Evolutionary conservation across 306 rosid species (phyloP).

Genomic region (Prosopis cineraria): DNA sequence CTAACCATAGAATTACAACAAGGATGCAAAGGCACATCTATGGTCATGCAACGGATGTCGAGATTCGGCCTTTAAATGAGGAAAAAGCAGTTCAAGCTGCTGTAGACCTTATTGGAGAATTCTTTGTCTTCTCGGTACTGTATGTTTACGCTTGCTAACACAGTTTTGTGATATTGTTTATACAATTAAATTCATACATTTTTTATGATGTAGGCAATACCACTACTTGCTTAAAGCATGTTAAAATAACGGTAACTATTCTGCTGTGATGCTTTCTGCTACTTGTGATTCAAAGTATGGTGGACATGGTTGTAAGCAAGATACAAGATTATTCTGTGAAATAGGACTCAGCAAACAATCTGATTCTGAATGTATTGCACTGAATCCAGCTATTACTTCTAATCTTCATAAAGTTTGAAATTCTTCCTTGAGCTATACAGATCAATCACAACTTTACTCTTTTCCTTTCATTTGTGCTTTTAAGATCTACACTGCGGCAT

Average conservation of each 20-base stretch:
- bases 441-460: background rate
- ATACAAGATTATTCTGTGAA: constrained; percentile 6
- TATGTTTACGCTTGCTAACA: constrained; percentile 7
- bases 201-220: constrained; percentile 6
- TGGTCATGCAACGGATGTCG: constrained; percentile 80
- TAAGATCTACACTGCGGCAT: background rate
- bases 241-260: constrained; percentile 18
- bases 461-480: constrained; percentile 1
- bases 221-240: background rate
- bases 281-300: constrained; percentile 14
- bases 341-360: constrained; percentile 11
- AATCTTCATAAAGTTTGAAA: constrained; percentile 1
- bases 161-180: background rate
- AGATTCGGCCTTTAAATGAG: constrained; percentile 88
- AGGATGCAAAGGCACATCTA: constrained; percentile 84
- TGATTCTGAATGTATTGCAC: background rate
- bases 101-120: constrained; percentile 88
- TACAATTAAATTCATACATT: constrained; percentile 2
- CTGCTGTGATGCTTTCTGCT: constrained; percentile 13
- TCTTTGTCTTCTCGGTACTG: constrained; percentile 80
- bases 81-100: constrained; percentile 93
- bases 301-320: constrained; percentile 5
- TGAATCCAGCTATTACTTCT: background rate
- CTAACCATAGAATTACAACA: constrained; percentile 73
- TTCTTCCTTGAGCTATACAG: background rate